These are phyloP conservation scores for Colletotrichum aenigma DNA, from an alignment of 2,329 filamentous ascomycete species.

Conservation along the genomic window DNA sequence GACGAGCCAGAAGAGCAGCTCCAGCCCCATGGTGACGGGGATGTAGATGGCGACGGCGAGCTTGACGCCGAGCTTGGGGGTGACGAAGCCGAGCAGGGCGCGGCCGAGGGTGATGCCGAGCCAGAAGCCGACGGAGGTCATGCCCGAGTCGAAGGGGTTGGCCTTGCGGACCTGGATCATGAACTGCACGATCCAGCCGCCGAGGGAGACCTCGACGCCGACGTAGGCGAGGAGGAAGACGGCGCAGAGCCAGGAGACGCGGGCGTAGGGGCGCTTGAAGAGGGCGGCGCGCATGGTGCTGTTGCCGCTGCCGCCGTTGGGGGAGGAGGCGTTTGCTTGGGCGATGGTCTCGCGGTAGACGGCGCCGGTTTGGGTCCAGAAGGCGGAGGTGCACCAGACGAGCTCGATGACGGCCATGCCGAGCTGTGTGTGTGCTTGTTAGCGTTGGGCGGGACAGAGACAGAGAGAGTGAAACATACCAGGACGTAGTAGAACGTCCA, in stretches of 20 bases:
- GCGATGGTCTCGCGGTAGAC: slow-evolving; percentile 50
- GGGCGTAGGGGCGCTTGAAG: slow-evolving; percentile 43
- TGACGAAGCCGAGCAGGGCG: slow-evolving; percentile 74
- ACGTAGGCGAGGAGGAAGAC: slow-evolving; percentile 79
- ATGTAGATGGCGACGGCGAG: slow-evolving; percentile 68
- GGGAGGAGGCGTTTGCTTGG: slow-evolving; percentile 4
- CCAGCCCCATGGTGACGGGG: slow-evolving; percentile 63
- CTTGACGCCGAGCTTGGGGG: slow-evolving; percentile 73
- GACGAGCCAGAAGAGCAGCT: slow-evolving; percentile 82
- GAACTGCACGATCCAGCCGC: slow-evolving; percentile 85
- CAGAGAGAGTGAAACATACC: slow-evolving; percentile 44
- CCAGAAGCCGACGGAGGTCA: slow-evolving; percentile 83
- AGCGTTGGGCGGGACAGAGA: neutral
- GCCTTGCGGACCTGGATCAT: slow-evolving; percentile 79
- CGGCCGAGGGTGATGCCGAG: slow-evolving; percentile 77
- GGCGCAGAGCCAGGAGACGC: slow-evolving; percentile 72
- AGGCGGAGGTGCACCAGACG: slow-evolving; percentile 49
- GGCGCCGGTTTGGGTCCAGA: slow-evolving; percentile 62
- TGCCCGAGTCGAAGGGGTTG: slow-evolving; percentile 70
- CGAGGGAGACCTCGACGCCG: slow-evolving; percentile 75
- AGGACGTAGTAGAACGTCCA: slow-evolving; percentile 78
- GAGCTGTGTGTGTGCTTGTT: slow-evolving; percentile 40
- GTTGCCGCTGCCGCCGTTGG: slow-evolving; percentile 25
- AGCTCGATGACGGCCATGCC: slow-evolving; percentile 61
- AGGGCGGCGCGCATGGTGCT: slow-evolving; percentile 40